Conservation (phyloP, 2,329 filamentous ascomycete genomes). For the Venturiaceae sp. region DNA sequence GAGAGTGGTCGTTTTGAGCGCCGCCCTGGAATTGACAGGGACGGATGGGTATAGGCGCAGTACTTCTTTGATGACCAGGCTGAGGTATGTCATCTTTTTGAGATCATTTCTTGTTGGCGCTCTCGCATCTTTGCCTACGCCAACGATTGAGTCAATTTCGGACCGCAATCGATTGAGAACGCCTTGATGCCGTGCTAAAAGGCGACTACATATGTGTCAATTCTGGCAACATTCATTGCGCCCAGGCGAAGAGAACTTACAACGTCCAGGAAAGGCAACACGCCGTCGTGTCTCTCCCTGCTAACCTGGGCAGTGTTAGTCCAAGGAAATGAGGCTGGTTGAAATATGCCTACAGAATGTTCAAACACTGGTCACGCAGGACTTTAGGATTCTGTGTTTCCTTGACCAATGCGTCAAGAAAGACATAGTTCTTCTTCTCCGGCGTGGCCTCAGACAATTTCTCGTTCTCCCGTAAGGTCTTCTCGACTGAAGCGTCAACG, state of each 20-base stretch:
- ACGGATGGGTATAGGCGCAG: slow-evolving; percentile 1
- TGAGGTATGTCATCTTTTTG: slow-evolving; percentile 1
- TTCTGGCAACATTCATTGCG: not conserved
- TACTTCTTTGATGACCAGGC: not conserved
- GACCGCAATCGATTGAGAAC: not conserved
- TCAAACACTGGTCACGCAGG: not conserved
- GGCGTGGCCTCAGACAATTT: not conserved
- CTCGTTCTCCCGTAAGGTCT: too few species aligned
- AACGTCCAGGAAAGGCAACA: not conserved
- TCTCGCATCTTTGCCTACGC: not conserved
- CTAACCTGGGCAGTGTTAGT: too few species aligned
- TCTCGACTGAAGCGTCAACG: too few species aligned
- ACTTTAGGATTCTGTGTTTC: not conserved
- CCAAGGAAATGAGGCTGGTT: too few species aligned
- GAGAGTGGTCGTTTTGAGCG: not conserved
- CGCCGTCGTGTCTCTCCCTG: slow-evolving; percentile 2
- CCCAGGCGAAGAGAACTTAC: not conserved
- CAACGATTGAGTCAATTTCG: not conserved
- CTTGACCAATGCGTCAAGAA: not conserved
- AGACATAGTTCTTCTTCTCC: not conserved
- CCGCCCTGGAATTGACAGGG: not conserved
- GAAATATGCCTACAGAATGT: too few species aligned
- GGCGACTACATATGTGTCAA: not conserved
- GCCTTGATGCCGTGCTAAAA: not conserved
- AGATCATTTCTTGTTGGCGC: not conserved